Evolutionary conservation across 139 green algal genomes (phyloP).

Genomic region (Marvania coccoides): DNA sequence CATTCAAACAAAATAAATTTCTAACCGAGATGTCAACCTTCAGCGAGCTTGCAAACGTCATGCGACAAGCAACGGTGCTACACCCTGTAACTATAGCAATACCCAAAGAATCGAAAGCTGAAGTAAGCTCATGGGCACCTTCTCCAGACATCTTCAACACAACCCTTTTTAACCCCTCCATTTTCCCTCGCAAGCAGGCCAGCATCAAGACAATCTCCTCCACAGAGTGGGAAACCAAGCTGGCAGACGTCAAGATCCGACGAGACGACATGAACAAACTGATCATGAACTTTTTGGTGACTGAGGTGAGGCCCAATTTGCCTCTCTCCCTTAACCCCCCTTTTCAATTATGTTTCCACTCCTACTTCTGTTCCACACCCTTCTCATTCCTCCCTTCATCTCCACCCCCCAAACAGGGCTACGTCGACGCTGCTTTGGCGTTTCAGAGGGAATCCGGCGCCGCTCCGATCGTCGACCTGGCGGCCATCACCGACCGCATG

Average conservation of each 20-base stretch:
- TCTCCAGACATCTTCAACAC: background rate
- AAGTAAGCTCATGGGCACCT: background rate
- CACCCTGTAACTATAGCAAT: background rate
- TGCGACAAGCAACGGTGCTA: background rate
- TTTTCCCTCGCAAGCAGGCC: background rate
- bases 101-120: background rate
- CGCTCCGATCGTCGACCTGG: slow-evolving; percentile 59
- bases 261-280: slow-evolving; percentile 92
- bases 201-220: slow-evolving; percentile 4
- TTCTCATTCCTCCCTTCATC: background rate
- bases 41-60: background rate
- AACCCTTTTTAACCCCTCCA: background rate
- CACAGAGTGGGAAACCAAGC: slow-evolving; percentile 71
- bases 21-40: background rate
- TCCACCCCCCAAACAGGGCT: slow-evolving; percentile 57
- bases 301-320: slow-evolving; percentile 59
- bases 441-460: slow-evolving; percentile 84
- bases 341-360: background rate
- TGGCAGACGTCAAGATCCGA: slow-evolving; percentile 53
- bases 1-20: too few relatives aligned
- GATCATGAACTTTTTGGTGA: slow-evolving; percentile 95
- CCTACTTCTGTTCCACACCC: background rate
- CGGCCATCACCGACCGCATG: slow-evolving; percentile 82
- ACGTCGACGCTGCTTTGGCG: slow-evolving; percentile 80
- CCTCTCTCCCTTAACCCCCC: background rate